A percentile compares a stretch with the other conserved stretches of the same genome.
Conservation (phyloP, 1,284 basidiomycete genomes). For the Phaffia rhodozyma region DNA sequence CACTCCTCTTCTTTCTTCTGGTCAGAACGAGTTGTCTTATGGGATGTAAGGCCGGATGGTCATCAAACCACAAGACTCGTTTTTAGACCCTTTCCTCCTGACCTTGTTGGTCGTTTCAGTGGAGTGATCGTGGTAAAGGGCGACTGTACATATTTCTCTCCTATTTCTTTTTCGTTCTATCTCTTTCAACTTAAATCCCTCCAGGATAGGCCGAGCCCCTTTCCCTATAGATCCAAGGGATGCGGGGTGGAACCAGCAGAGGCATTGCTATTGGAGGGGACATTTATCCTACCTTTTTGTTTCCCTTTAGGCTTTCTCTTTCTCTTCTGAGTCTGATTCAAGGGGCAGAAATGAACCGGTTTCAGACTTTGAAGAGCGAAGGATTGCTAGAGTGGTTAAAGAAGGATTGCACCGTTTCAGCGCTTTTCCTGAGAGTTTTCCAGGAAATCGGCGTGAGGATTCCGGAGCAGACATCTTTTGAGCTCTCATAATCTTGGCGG, state of each 20-base stretch:
- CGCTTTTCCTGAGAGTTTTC: background rate
- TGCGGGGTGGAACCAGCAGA: slow-evolving; percentile 15
- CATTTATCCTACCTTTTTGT: background rate
- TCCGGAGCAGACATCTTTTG: slow-evolving; percentile 12
- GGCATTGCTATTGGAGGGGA: slow-evolving; percentile 16
- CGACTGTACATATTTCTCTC: slow-evolving; percentile 1
- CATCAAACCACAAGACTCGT: background rate
- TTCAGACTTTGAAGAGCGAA: background rate
- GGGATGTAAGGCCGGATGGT: slow-evolving; percentile 12
- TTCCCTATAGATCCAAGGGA: slow-evolving; percentile 6
- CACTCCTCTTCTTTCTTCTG: background rate
- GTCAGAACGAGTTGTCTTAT: background rate
- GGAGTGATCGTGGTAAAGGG: slow-evolving; percentile 10
- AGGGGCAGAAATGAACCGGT: background rate
- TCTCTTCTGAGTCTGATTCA: background rate
- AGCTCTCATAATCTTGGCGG: background rate
- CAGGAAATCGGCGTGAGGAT: slow-evolving; percentile 12
- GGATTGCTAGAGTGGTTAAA: background rate
- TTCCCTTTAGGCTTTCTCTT: background rate
- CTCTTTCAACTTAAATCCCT: background rate
- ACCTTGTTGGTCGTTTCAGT: background rate
- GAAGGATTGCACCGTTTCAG: slow-evolving; percentile 11
- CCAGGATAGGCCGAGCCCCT: slow-evolving; percentile 17
- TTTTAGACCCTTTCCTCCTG: background rate
- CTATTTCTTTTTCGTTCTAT: background rate